A percentile compares a stretch with the other conserved stretches of the same genome.
These are phyloP conservation scores for Mollisiaceae sp. DNA, from an alignment of 2,329 filamentous ascomycete species.

Conservation along the genomic window DNA sequence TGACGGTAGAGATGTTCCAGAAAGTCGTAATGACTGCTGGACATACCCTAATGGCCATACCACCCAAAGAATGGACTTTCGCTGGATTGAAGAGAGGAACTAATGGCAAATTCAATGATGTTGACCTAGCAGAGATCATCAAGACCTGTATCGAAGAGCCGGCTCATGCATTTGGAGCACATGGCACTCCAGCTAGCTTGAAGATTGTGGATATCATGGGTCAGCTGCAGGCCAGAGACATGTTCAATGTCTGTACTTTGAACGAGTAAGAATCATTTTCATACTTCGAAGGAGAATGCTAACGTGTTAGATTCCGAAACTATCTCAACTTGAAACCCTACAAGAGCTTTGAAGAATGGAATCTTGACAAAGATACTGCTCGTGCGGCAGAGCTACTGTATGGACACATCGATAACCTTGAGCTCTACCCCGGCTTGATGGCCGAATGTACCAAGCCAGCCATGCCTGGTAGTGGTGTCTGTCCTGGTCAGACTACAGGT, in stretches of 20 bases:
- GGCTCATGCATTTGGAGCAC: conserved; percentile 56
- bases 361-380: conserved; percentile 53
- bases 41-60: conserved; percentile 43
- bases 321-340: conserved; percentile 57
- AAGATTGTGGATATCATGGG: conserved; percentile 55
- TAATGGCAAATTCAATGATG: conserved; percentile 50
- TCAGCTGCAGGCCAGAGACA: conserved; percentile 50
- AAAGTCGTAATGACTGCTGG: conserved; percentile 48
- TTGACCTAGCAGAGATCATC: conserved; percentile 50
- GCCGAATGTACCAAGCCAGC: conserved; percentile 60
- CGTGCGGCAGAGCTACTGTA: conserved; percentile 52
- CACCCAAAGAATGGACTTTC: conserved; percentile 50
- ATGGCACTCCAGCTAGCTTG: conserved; percentile 52
- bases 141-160: conserved; percentile 54
- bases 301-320: conserved; percentile 49
- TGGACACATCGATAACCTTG: conserved; percentile 56
- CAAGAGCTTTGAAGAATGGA: conserved; percentile 57
- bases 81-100: conserved; percentile 46
- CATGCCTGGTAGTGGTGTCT: conserved; percentile 53
- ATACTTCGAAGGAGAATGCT: neutral
- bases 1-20: conserved; percentile 49
- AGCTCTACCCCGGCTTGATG: conserved; percentile 63
- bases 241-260: conserved; percentile 57
- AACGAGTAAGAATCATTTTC: conserved; percentile 49
- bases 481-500: conserved; percentile 50